phyloP scores from a whole-genome alignment of 179 eudicot species.

The Carnegiea gigantea region DNA sequence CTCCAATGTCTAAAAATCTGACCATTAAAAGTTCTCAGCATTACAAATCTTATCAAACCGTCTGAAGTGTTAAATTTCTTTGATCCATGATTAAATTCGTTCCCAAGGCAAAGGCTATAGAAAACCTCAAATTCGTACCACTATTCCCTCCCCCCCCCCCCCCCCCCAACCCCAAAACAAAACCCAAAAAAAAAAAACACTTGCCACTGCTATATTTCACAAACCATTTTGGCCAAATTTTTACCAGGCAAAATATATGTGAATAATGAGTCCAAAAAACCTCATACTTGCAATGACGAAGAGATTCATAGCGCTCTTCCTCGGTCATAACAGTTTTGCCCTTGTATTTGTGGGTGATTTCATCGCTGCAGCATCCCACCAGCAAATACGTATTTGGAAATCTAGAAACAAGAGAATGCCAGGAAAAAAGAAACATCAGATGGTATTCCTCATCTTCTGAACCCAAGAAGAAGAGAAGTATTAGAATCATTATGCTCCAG shows the following conservation, averaged over 20 bases:
- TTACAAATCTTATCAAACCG: background rate
- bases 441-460: background rate
- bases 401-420: slow-evolving; percentile 31
- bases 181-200: background rate
- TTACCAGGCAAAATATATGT: background rate
- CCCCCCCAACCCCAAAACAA: too few species aligned
- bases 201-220: background rate
- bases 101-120: background rate
- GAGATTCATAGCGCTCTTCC: slow-evolving; percentile 88
- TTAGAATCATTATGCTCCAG: background rate
- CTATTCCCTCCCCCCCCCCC: too few species aligned
- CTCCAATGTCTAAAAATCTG: too few species aligned
- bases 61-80: too few species aligned
- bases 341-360: slow-evolving; percentile 77
- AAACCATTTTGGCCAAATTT: background rate
- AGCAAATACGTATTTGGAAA: slow-evolving; percentile 86
- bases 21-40: too few species aligned
- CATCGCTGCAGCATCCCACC: slow-evolving; percentile 96
- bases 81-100: background rate
- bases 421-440: background rate
- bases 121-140: background rate
- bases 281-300: slow-evolving; percentile 93
- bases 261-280: background rate
- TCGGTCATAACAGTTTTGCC: slow-evolving; percentile 98
- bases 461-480: background rate